Base-by-base conservation (phyloP, 768 basidiomycete species). In the Auriscalpium microsporum region DNA sequence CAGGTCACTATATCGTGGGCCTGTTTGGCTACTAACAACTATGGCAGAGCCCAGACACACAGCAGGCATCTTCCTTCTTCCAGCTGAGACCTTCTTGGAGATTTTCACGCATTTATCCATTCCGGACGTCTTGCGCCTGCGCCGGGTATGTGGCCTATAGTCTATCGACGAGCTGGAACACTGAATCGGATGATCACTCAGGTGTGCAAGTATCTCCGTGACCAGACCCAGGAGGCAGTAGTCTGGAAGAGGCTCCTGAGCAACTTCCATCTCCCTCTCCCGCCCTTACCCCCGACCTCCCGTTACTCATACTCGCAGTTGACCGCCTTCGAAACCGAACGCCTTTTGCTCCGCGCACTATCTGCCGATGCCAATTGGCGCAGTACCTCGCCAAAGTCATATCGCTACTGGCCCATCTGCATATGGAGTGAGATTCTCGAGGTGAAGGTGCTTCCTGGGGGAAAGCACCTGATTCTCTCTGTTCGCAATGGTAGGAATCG, bases 311-410 rank as follows among this genome's bases (percentile, higher is more conserved):
- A 57, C 21, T 37, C 48, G 1, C 44, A 23, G 14, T 55, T 62
- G 36, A 62, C 58, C 33, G 59, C 58, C 38, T 48, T 62, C 9
- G 61, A 62, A 36, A 54, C 61, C 13, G 61, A 62, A 40, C 58
- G 59, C 28, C 34, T 62, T 13, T 50, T 62, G 9, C 42, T 52
- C 21, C 61, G 61, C 23, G 50, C 59, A 16, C 53, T 62, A 34
- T 49, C 58, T 6, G 52, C 56, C 10, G 58, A 62, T 36, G 58
- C 61, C n/a, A 62, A 62, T 59, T 62, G 61, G 61, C 48, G 56
- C 40, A 60, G 59, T 40, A 47, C 42, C 8, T n/a, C 50, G 35
- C 61, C 61, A 37, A 52, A 53, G 47, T 17, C 55, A 17, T 60
- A 48, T 34, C 51, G 48, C 4, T 48, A 37, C 14, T 62, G 58